Percentiles rank a stretch among this genome's conserved stretches.
Evolutionary conservation across 805 yeast species (phyloP).

Genomic region (Metschnikowia lachancei): DNA sequence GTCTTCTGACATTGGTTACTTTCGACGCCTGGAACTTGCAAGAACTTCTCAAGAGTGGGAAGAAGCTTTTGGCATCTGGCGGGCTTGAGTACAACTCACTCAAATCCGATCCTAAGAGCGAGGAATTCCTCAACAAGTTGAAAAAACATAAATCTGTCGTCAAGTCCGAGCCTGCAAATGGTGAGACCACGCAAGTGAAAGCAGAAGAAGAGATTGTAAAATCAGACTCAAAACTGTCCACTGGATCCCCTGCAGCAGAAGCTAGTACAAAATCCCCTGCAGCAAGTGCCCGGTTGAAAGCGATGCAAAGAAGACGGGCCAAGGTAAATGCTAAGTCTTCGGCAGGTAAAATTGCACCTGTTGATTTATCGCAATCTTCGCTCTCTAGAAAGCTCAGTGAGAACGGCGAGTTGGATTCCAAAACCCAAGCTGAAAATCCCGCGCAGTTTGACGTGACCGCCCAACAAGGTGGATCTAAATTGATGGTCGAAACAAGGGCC

Average conservation of each 20-base stretch:
- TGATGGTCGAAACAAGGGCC: constrained; percentile 77
- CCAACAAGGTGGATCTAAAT: constrained; percentile 74
- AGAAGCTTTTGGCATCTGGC: constrained; percentile 62
- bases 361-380: constrained; percentile 71
- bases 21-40: constrained; percentile 51
- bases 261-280: constrained; percentile 28
- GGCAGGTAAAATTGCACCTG: constrained; percentile 45
- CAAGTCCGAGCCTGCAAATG: constrained; percentile 15
- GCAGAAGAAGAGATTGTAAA: constrained; percentile 6
- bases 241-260: constrained; percentile 13
- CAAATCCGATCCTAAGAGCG: constrained; percentile 38
- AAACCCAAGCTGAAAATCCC: constrained; percentile 10
- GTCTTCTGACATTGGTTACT: constrained; percentile 39
- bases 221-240: constrained; percentile 4
- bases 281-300: constrained; percentile 76
- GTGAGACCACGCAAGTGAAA: constrained; percentile 3
- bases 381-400: constrained; percentile 54
- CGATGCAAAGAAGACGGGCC: constrained; percentile 91
- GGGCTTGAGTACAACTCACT: constrained; percentile 41
- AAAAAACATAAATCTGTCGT: constrained; percentile 50
- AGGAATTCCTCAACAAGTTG: constrained; percentile 44
- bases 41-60: constrained; percentile 50
- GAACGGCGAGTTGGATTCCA: constrained; percentile 32
- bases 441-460: constrained; percentile 64
- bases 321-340: constrained; percentile 61